Evolutionary conservation across 1,284 basidiomycete species (phyloP), one percentile per base, ranked within the genome.

Genomic region (Boletus calvinii): DNA sequence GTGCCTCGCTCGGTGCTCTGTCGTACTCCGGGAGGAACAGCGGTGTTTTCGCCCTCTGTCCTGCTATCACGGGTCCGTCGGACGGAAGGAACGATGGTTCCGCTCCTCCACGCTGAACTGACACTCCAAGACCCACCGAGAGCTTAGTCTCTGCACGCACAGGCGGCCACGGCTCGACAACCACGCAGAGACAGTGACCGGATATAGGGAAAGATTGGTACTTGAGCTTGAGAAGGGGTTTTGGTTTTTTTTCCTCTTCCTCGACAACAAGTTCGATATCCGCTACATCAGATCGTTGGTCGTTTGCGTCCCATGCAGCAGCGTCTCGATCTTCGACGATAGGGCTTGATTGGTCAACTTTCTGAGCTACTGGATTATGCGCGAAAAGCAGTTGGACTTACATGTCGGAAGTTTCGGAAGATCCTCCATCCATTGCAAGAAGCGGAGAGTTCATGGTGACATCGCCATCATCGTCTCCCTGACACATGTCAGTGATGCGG

Each of bases 131-230:
- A 20, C 64, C 62, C 6, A 73, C 62, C 7, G 76, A 72, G 0
- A 69, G 68, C 43, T 70, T 72, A 4, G 75, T 62, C 32, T 62
- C 63, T 4, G 71, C 60, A 31, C 74, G 76, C 41, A 83, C 63
- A 15, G 78, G 70, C 5, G 86, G 85, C 76, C 84, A 89, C 15
- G 88, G 89, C 64, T 91, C 88, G 17, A 90, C 81, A 24, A 91
- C 84, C 24, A 91, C 77, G 61, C 86, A 90, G 20, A 91, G 75
- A 64, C 85, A 90, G 46, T 80, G 79, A 0, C 81, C 84, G 51
- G 78, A 78, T 50, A 89, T 83, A 47, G 70, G 75, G 65, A 89
- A 89, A 12, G 84, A 83, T 58, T 80, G 77, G 57, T 87, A 90
- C 51, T 69, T 76, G 20, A 91, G 76, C 50, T 79, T 77, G 40